Evolutionary conservation across 129 eudicot genomes (phyloP).

Genomic region (Escallonia rubra): DNA sequence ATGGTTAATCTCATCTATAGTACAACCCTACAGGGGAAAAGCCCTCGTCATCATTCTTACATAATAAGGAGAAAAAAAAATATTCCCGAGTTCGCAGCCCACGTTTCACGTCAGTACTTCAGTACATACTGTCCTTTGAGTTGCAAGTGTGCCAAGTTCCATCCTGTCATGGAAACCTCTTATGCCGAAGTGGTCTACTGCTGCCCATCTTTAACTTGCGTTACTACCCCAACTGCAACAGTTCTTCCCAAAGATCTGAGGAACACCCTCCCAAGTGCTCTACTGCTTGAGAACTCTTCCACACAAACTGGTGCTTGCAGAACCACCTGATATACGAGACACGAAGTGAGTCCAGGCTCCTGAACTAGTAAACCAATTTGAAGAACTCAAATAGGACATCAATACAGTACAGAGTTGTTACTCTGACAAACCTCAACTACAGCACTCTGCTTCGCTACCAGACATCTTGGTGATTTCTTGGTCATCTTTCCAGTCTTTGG

Average conservation of each 20-base stretch:
- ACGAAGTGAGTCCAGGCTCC: background rate
- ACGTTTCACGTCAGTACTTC: constrained; percentile 27
- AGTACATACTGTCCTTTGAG: too few relatives aligned
- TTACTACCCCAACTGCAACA: constrained; percentile 81
- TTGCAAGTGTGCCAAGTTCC: background rate
- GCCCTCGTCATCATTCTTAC: too few relatives aligned
- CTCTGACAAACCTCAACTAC: constrained; percentile 63
- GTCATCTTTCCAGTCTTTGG: constrained; percentile 82
- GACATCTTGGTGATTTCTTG: constrained; percentile 86
- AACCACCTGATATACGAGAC: constrained; percentile 41
- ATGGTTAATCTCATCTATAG: too few relatives aligned
- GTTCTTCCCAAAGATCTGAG: constrained; percentile 84
- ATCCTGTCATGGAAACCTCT: too few relatives aligned
- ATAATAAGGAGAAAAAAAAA: too few relatives aligned
- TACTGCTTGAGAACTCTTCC: constrained; percentile 58
- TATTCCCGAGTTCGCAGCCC: too few relatives aligned
- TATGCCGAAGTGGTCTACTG: too few relatives aligned
- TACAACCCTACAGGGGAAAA: too few relatives aligned
- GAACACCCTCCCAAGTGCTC: constrained; percentile 87
- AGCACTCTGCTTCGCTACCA: constrained; percentile 87
- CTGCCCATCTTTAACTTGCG: constrained; percentile 31
- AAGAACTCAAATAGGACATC: background rate
- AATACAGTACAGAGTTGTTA: background rate
- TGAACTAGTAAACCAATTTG: background rate
- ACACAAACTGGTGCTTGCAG: constrained; percentile 74